A percentile compares a stretch with the other conserved stretches of the same genome.
Evolutionary conservation across 1,139 yeast species (phyloP).

Genomic region (Candida glucosophila): DNA sequence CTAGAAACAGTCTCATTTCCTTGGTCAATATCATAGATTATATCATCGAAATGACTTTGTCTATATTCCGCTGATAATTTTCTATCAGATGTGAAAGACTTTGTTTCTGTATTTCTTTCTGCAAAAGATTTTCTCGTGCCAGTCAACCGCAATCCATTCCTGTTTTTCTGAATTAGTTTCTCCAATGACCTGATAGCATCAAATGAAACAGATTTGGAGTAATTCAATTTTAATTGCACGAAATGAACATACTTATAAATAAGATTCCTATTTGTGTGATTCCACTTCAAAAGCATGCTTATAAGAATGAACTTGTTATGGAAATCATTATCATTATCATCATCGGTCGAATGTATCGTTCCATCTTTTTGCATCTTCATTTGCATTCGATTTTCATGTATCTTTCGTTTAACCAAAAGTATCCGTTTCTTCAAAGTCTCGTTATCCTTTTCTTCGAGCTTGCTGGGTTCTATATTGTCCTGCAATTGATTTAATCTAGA

Average conservation of each 20-base stretch:
- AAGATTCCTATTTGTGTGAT: conserved; percentile 26
- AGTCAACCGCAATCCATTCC: conserved; percentile 4
- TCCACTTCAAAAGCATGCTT: conserved; percentile 38
- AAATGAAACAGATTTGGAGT: conserved; percentile 26
- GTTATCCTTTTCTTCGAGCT: conserved; percentile 6
- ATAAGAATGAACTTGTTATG: conserved; percentile 33
- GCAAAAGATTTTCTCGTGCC: conserved; percentile 1
- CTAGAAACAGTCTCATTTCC: conserved; percentile 44
- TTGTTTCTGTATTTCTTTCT: not conserved
- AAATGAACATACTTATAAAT: conserved; percentile 32
- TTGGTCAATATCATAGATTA: conserved; percentile 36
- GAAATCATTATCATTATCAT: conserved; percentile 9
- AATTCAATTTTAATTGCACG: conserved; percentile 21
- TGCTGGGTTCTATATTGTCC: conserved; percentile 11
- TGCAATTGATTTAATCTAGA: conserved; percentile 22
- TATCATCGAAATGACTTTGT: conserved; percentile 36
- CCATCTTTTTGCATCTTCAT: too few relatives aligned
- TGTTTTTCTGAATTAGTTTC: conserved; percentile 17
- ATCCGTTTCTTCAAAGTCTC: conserved; percentile 13
- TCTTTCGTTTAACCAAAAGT: conserved; percentile 15
- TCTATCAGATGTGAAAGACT: not conserved
- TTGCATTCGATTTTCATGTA: conserved; percentile 7
- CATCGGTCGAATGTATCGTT: too few relatives aligned
- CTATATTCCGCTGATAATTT: conserved; percentile 12
- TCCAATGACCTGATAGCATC: conserved; percentile 32